phyloP scores from a whole-genome alignment of 208 protist species.

The Leishmania tropica region DNA sequence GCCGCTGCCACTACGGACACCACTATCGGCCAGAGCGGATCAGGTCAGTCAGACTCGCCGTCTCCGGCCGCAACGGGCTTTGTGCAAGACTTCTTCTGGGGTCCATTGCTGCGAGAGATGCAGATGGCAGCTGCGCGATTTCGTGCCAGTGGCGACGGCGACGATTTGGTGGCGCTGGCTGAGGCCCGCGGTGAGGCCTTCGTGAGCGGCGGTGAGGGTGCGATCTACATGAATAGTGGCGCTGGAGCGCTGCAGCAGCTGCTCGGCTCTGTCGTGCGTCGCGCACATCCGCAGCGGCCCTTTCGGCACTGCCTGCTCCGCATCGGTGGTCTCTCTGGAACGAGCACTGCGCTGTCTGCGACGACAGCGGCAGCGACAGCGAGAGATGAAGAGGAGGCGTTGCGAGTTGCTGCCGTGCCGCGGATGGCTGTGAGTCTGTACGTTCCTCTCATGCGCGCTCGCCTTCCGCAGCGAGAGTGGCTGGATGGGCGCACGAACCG shows the following conservation, averaged over 20 bases:
- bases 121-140: background rate
- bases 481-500: slow-evolving; percentile 63
- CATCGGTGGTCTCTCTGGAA: slow-evolving; percentile 33
- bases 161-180: background rate
- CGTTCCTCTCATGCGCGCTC: slow-evolving; percentile 46
- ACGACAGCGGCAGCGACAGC: background rate
- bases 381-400: slow-evolving; percentile 1
- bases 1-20: background rate
- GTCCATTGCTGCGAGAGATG: slow-evolving; percentile 23
- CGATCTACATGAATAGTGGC: slow-evolving; percentile 21
- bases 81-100: slow-evolving; percentile 29
- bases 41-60: background rate
- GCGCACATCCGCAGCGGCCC: slow-evolving; percentile 55
- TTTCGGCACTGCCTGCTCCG: slow-evolving; percentile 43
- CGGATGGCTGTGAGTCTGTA: slow-evolving; percentile 76
- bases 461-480: slow-evolving; percentile 24
- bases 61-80: background rate
- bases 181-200: background rate
- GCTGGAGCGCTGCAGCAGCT: slow-evolving; percentile 30
- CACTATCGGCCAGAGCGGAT: background rate
- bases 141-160: background rate
- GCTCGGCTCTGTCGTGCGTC: slow-evolving; percentile 38
- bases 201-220: slow-evolving; percentile 1
- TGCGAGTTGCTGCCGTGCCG: slow-evolving; percentile 39
- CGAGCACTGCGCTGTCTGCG: background rate